phyloP scores from a whole-genome alignment of 2,329 filamentous ascomycete genomes.

The Aspergillus proliferans region DNA sequence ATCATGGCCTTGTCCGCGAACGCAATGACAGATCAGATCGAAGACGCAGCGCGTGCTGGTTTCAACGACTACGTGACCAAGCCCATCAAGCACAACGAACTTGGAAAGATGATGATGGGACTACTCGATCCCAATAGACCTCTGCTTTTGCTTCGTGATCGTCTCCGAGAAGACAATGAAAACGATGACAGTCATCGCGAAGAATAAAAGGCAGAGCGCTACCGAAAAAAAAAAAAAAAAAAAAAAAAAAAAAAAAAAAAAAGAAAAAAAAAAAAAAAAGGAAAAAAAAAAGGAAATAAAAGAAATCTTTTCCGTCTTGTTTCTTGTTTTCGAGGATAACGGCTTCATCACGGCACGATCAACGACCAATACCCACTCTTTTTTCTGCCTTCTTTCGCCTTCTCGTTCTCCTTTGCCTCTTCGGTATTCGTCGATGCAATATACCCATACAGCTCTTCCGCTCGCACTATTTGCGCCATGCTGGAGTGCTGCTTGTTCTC shows the following conservation, averaged over 20 bases:
- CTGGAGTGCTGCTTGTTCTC: slow-evolving; percentile 9
- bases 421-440: not conserved
- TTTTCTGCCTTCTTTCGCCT: not conserved
- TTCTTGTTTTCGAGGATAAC: not conserved
- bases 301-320: not conserved
- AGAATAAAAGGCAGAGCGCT: slow-evolving; percentile 4
- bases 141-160: slow-evolving; percentile 38
- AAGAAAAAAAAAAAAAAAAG: too few species aligned
- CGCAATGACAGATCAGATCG: slow-evolving; percentile 46
- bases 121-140: slow-evolving; percentile 39
- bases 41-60: slow-evolving; percentile 40
- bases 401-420: not conserved
- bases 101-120: slow-evolving; percentile 46
- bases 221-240: not conserved
- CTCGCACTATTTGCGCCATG: slow-evolving; percentile 2
- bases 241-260: too few species aligned
- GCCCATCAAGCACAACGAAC: slow-evolving; percentile 44
- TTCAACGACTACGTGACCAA: slow-evolving; percentile 48
- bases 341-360: not conserved
- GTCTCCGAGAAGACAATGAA: slow-evolving; percentile 20
- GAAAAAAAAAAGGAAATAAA: too few species aligned
- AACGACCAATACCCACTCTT: not conserved
- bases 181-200: slow-evolving; percentile 13
- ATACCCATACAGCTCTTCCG: not conserved
- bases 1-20: slow-evolving; percentile 47